Evolutionary conservation across 441 rosid genomes (phyloP).

Genomic region (Raphanus hybrid): DNA sequence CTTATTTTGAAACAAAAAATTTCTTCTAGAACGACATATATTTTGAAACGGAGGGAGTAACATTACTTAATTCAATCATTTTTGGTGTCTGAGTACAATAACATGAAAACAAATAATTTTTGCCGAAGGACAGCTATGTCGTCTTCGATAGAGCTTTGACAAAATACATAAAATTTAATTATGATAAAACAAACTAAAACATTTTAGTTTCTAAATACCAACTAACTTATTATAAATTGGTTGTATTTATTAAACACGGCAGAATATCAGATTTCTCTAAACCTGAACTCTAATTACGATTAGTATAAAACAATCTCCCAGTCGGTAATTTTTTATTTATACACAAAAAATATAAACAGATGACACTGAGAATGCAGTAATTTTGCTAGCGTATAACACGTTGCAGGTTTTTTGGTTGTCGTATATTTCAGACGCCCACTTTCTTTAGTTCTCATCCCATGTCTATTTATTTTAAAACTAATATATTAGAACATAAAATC

Average conservation of each 20-base stretch:
- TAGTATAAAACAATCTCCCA: neutral
- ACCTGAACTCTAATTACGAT: too few species aligned
- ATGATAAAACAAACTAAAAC: neutral
- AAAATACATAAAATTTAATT: neutral
- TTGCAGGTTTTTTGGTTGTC: constrained; percentile 26
- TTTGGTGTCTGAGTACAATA: too few species aligned
- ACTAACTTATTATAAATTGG: neutral
- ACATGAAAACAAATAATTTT: neutral
- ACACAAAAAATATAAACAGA: neutral
- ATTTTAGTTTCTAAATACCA: neutral
- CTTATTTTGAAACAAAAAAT: too few species aligned
- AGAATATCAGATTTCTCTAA: too few species aligned
- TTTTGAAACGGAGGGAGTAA: too few species aligned
- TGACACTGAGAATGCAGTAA: neutral
- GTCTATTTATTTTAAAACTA: neutral
- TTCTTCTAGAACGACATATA: too few species aligned
- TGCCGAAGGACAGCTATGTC: neutral
- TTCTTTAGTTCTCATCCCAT: constrained; percentile 23
- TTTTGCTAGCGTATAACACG: constrained; percentile 3
- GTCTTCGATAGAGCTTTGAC: neutral
- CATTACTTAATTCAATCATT: neutral
- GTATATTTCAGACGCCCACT: constrained; percentile 27
- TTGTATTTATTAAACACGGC: neutral
- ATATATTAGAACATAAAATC: too few species aligned
- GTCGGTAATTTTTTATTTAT: neutral